Conservation (phyloP, 106 monocot species). For the Phalaenopsis equestris region DNA sequence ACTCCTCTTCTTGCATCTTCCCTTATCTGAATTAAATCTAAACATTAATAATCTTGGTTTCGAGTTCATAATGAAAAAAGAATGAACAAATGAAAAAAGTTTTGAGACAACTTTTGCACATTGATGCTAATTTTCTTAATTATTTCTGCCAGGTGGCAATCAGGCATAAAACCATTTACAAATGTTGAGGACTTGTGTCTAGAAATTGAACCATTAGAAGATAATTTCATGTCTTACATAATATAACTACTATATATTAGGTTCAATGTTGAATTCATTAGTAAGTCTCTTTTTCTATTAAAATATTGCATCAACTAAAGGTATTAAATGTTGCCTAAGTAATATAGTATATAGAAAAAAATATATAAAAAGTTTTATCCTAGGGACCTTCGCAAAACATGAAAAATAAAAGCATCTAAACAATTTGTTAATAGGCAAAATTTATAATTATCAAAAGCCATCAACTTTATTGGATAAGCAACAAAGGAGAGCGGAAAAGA, state of each 20-base stretch:
- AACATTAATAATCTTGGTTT: not conserved
- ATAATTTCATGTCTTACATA: not conserved
- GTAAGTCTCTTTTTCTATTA: not conserved
- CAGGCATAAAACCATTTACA: not conserved
- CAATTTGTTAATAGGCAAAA: not conserved
- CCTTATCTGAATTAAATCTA: constrained; percentile 45
- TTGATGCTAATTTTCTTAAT: not conserved
- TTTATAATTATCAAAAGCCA: not conserved
- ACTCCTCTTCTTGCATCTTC: constrained; percentile 91
- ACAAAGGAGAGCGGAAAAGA: not conserved
- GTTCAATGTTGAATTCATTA: not conserved
- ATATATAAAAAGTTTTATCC: not conserved
- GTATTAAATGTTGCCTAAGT: not conserved
- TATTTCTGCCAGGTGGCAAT: not conserved
- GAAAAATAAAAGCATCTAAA: not conserved
- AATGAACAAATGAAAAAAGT: not conserved
- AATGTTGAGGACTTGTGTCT: not conserved
- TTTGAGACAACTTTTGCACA: not conserved
- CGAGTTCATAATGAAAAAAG: not conserved
- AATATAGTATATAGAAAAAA: not conserved
- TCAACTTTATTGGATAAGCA: not conserved
- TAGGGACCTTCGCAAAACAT: not conserved
- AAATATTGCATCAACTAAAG: not conserved
- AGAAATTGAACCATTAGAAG: not conserved
- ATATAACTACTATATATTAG: not conserved